phyloP scores from a whole-genome alignment of 2,329 filamentous ascomycete species.

The Coniochaeta sp. region DNA sequence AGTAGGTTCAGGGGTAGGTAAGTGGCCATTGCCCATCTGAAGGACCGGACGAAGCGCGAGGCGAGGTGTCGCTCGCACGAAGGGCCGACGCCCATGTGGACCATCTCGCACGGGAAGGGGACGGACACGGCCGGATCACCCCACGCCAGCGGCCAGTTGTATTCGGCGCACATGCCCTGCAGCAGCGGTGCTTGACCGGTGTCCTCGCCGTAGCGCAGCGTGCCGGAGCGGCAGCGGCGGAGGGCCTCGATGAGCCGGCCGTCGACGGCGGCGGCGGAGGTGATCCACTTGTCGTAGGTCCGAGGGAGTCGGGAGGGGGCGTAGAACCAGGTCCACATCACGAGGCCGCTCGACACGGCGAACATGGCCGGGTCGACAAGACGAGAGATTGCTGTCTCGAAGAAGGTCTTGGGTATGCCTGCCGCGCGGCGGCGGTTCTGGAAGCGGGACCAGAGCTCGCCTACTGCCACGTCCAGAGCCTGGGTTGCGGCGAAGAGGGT shows the following conservation, averaged over 20 bases:
- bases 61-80: slow-evolving; percentile 70
- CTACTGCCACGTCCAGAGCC: slow-evolving; percentile 64
- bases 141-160: slow-evolving; percentile 59
- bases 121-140: slow-evolving; percentile 62
- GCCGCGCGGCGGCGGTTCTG: slow-evolving; percentile 34
- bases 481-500: slow-evolving; percentile 71
- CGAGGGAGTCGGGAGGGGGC: slow-evolving; percentile 60
- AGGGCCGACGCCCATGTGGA: slow-evolving; percentile 70
- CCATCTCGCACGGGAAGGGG: slow-evolving; percentile 75
- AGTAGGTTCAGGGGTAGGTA: slow-evolving; percentile 69
- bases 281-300: slow-evolving; percentile 77
- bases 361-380: slow-evolving; percentile 65
- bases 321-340: slow-evolving; percentile 92
- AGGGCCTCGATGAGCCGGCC: slow-evolving; percentile 66
- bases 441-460: slow-evolving; percentile 53
- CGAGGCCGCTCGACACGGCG: slow-evolving; percentile 60
- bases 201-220: slow-evolving; percentile 65
- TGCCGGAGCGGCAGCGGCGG: slow-evolving; percentile 53
- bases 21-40: slow-evolving; percentile 66
- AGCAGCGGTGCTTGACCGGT: slow-evolving; percentile 63
- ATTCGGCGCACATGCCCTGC: slow-evolving; percentile 64
- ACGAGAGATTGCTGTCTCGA: slow-evolving; percentile 31
- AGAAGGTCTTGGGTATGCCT: slow-evolving; percentile 36
- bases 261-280: slow-evolving; percentile 68
- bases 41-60: slow-evolving; percentile 59